Evolutionary conservation across 2,329 filamentous ascomycete genomes (phyloP).

Genomic region (Colletotrichum higginsianum): DNA sequence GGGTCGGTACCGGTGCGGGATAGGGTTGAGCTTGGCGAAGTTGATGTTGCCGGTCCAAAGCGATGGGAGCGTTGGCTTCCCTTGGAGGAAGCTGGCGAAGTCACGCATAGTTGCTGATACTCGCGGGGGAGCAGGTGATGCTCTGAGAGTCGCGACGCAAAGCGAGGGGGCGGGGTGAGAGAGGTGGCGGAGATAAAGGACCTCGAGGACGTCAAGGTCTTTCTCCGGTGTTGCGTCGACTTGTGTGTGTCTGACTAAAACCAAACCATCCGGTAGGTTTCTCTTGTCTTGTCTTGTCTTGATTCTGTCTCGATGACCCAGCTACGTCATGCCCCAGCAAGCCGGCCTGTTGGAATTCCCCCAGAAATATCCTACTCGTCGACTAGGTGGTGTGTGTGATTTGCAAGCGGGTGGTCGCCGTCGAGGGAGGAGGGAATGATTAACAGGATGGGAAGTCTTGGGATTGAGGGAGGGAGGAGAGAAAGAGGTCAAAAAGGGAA

Average conservation of each 20-base stretch:
- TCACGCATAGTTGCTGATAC: slow-evolving; percentile 53
- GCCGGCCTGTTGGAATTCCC: slow-evolving; percentile 8
- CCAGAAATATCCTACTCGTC: slow-evolving; percentile 17
- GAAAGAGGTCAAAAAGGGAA: slow-evolving; percentile 32
- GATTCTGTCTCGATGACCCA: slow-evolving; percentile 9
- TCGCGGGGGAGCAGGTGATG: background rate
- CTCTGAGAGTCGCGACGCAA: slow-evolving; percentile 14
- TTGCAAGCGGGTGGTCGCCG: slow-evolving; percentile 7
- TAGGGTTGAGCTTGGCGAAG: slow-evolving; percentile 59
- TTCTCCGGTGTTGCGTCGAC: slow-evolving; percentile 13
- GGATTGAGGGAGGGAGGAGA: slow-evolving; percentile 11
- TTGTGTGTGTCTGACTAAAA: slow-evolving; percentile 29
- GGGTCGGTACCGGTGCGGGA: slow-evolving; percentile 57
- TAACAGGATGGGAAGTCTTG: slow-evolving; percentile 5
- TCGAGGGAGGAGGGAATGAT: slow-evolving; percentile 20
- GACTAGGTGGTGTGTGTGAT: too few species aligned
- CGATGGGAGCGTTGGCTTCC: slow-evolving; percentile 57
- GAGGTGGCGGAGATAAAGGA: slow-evolving; percentile 14
- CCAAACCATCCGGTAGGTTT: slow-evolving; percentile 32
- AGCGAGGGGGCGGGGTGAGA: slow-evolving; percentile 12
- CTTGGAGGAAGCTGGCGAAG: slow-evolving; percentile 53
- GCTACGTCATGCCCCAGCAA: slow-evolving; percentile 32
- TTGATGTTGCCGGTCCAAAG: slow-evolving; percentile 59
- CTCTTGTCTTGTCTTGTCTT: background rate
- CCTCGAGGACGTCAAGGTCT: slow-evolving; percentile 20